Conservation (phyloP, 495 filamentous ascomycete species). For the Neurospora discreta region DNA sequence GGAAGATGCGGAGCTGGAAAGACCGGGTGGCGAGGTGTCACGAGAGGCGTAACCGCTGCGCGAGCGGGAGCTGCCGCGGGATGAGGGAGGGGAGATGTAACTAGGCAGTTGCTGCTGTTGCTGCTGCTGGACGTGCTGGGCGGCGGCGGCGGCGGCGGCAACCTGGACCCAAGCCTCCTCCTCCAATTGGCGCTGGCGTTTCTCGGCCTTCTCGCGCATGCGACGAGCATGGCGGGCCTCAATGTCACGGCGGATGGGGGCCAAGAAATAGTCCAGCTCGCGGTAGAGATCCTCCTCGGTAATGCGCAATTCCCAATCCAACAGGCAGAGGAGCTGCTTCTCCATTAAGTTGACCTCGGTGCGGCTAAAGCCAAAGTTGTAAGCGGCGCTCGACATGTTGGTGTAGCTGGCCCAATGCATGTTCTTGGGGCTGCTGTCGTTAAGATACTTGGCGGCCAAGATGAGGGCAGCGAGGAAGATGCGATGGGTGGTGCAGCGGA, state of each 20-base stretch:
- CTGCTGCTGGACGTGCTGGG: not conserved
- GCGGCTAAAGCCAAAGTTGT: slow-evolving; percentile 80
- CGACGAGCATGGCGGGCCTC: slow-evolving; percentile 29
- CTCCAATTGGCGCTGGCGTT: slow-evolving; percentile 23
- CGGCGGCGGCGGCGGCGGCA: slow-evolving; percentile 7
- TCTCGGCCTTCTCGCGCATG: slow-evolving; percentile 31
- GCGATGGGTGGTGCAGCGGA: slow-evolving; percentile 92
- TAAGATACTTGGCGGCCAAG: slow-evolving; percentile 90
- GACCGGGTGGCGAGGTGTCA: slow-evolving; percentile 28
- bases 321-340: slow-evolving; percentile 85
- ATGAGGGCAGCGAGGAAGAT: slow-evolving; percentile 94
- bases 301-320: slow-evolving; percentile 88
- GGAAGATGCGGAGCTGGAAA: slow-evolving; percentile 31
- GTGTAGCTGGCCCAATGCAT: slow-evolving; percentile 98
- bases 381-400: slow-evolving; percentile 51
- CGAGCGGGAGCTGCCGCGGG: slow-evolving; percentile 28
- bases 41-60: slow-evolving; percentile 17
- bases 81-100: slow-evolving; percentile 28
- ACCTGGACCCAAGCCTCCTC: slow-evolving; percentile 13
- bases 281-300: slow-evolving; percentile 72
- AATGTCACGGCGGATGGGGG: slow-evolving; percentile 55
- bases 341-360: slow-evolving; percentile 98
- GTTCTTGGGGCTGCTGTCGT: slow-evolving; percentile 98
- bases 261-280: slow-evolving; percentile 81
- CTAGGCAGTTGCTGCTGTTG: not conserved